Evolutionary conservation across 257 asterid species (phyloP), one percentile per base, ranked within the genome.

Genomic region (Cordia subcordata): DNA sequence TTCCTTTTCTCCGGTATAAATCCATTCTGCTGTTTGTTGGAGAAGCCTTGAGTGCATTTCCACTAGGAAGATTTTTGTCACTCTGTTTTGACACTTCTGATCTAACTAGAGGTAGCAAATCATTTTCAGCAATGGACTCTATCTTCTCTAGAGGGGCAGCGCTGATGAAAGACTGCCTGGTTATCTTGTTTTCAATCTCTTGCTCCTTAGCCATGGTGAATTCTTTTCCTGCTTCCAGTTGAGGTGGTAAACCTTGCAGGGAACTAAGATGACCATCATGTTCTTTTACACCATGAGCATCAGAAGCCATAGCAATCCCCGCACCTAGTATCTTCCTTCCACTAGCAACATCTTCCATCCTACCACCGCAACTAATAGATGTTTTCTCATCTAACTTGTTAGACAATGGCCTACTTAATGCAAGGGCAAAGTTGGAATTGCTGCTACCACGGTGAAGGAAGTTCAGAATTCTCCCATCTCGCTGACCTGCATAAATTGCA

Each of bases 121-220:
- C 75, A 60, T 78, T 82, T 71, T 82, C 91, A 15, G 80, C 83
- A 11, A 70, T 70, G 55, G 61, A 69, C 66, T 79, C 89, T 17
- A 70, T 51, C 60, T 50, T 61, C 62, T 54, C 45, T 66, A 61
- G 51, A 58, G 54, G 13, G 55, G 66, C 3, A 23, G 27, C 50
- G 21, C 27, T 35, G 20, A 23, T 33, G 11, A 61, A 39, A 39
- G 49, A 49, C 39, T 53, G 32, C 18, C n/a, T 53, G 17, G 19
- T 55, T 15, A 27, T 47, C 51, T 58, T 63, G 15, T 62, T 56
- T 55, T 59, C 65, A 9, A 17, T 58, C 49, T 60, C 62, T 44
- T 75, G 77, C 27, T 68, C 54, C n/a, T 62, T 35, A 23, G 71
- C 69, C 53, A 64, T 70, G 33, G 56, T 64, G 14, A 57, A 73